A percentile compares a stretch with the other conserved stretches of the same genome.
These are phyloP conservation scores for Litchi chinensis DNA, from an alignment of 345 rosid species.

Conservation along the genomic window DNA sequence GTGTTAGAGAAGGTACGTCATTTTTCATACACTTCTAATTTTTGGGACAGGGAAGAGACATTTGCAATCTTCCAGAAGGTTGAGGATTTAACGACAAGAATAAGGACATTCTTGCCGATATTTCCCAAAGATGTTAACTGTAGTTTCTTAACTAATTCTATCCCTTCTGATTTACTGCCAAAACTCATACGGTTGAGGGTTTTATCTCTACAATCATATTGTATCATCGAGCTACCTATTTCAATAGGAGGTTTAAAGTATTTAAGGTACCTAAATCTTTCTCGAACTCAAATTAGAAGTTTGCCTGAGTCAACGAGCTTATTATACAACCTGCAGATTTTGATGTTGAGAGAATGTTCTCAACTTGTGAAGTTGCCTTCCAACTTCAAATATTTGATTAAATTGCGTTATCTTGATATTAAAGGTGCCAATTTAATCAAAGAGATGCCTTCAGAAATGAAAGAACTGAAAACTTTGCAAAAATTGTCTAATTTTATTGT, in stretches of 20 bases:
- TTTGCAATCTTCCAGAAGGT: background rate
- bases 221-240: background rate
- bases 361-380: background rate
- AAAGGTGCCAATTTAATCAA: background rate
- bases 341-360: background rate
- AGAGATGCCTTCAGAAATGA: conserved; percentile 5
- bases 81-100: background rate
- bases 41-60: background rate
- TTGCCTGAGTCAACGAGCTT: conserved; percentile 6
- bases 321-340: background rate
- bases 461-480: background rate
- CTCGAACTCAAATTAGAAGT: background rate
- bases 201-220: background rate
- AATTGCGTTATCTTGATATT: conserved; percentile 10
- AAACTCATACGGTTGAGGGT: conserved; percentile 5
- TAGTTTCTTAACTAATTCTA: background rate
- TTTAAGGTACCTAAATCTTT: conserved; percentile 11
- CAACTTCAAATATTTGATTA: background rate
- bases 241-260: conserved; percentile 14
- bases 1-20: background rate
- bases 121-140: no score
- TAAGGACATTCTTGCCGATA: conserved; percentile 1
- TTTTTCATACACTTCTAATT: background rate
- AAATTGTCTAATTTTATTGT: conserved; percentile 10
- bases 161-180: background rate